A percentile compares a stretch with the other conserved stretches of the same genome.
phyloP scores from a whole-genome alignment of 352 stramenopile genomes.

The Globisporangium middletonii region DNA sequence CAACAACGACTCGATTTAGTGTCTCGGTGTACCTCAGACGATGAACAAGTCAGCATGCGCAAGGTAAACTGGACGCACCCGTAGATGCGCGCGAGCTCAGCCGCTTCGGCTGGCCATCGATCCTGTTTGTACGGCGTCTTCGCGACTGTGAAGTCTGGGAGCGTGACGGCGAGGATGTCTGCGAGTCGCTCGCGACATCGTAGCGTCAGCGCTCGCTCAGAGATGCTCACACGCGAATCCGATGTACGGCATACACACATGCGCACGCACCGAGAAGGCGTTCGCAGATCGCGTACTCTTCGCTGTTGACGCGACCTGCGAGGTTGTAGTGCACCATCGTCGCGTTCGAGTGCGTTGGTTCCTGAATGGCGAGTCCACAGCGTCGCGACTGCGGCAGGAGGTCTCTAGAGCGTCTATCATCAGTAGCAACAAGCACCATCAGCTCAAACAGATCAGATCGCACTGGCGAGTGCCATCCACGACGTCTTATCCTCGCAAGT shows the following conservation, averaged over 20 bases:
- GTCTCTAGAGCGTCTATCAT: too few relatives aligned
- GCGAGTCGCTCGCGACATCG: not conserved
- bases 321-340: slow-evolving; percentile 60
- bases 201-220: not conserved
- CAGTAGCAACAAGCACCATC: too few relatives aligned
- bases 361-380: too few relatives aligned
- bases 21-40: not conserved
- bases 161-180: slow-evolving; percentile 50
- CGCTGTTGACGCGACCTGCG: slow-evolving; percentile 54
- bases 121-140: slow-evolving; percentile 44
- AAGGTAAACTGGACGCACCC: slow-evolving; percentile 23
- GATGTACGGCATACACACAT: not conserved
- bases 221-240: not conserved
- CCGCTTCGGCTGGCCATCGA: slow-evolving; percentile 36
- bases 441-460: too few relatives aligned
- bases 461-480: too few relatives aligned
- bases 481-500: too few relatives aligned
- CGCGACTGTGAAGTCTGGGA: slow-evolving; percentile 49
- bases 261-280: slow-evolving; percentile 45
- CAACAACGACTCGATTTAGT: not conserved
- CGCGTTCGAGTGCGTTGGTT: not conserved
- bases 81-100: slow-evolving; percentile 37
- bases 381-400: too few relatives aligned
- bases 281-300: slow-evolving; percentile 73
- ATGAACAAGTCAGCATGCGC: not conserved